phyloP scores from a whole-genome alignment of 352 stramenopile species.

The Plasmopara viticola region DNA sequence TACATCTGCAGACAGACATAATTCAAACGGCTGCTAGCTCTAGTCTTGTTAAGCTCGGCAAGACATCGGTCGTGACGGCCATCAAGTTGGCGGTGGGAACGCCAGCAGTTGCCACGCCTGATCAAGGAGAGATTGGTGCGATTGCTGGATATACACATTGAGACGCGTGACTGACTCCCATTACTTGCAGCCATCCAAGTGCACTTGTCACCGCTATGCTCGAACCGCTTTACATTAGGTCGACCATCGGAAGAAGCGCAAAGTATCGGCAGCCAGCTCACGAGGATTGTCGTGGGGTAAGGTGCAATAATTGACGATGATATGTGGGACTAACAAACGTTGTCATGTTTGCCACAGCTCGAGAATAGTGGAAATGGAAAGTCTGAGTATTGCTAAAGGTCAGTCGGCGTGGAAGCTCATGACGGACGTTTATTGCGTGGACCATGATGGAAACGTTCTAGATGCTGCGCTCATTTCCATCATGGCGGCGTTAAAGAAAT shows the following conservation, averaged over 20 bases:
- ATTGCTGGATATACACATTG: background rate
- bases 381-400: constrained; percentile 61
- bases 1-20: constrained; percentile 63
- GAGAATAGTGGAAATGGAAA: constrained; percentile 74
- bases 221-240: constrained; percentile 59
- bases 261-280: constrained; percentile 74
- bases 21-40: constrained; percentile 60
- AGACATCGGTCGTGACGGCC: constrained; percentile 62
- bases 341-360: constrained; percentile 34
- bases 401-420: constrained; percentile 79
- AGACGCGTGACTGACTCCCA: constrained; percentile 2
- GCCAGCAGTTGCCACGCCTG: constrained; percentile 53
- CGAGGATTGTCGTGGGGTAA: constrained; percentile 60
- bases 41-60: constrained; percentile 68
- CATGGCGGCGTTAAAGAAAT: constrained; percentile 61
- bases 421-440: constrained; percentile 73
- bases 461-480: constrained; percentile 62
- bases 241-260: constrained; percentile 70
- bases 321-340: background rate
- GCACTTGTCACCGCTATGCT: constrained; percentile 75
- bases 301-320: background rate
- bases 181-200: constrained; percentile 53
- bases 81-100: constrained; percentile 73
- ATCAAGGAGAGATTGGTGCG: constrained; percentile 71
- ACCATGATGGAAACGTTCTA: constrained; percentile 79